Conservation (phyloP, 345 rosid species). For the Salix udensis region DNA sequence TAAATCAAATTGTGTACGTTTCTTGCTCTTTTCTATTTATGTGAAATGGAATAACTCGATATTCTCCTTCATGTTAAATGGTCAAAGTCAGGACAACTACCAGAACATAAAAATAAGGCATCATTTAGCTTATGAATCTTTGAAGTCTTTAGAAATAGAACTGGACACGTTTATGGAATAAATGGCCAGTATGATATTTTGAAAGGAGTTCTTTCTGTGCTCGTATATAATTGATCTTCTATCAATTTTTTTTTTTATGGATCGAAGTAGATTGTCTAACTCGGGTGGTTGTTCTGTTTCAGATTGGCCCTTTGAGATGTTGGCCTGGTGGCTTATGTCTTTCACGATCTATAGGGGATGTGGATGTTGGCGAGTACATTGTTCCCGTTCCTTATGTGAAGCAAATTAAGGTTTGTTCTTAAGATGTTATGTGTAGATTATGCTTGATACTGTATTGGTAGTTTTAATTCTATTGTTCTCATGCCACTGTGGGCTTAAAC, state of each 20-base stretch:
- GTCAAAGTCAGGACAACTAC: neutral
- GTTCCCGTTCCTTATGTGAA: slow-evolving; percentile 98
- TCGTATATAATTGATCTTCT: neutral
- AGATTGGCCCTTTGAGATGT: slow-evolving; percentile 99
- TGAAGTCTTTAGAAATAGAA: neutral
- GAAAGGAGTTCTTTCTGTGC: neutral
- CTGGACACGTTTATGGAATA: neutral
- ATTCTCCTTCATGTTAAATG: neutral
- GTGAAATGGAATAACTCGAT: slow-evolving; percentile 5
- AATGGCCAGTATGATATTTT: neutral
- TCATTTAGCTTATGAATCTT: neutral
- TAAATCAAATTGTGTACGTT: neutral
- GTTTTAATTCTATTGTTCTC: slow-evolving; percentile 2
- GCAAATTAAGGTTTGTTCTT: slow-evolving; percentile 85
- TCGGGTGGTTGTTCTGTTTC: slow-evolving; percentile 18
- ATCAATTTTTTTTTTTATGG: neutral
- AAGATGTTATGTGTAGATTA: neutral
- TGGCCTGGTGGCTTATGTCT: slow-evolving; percentile 99
- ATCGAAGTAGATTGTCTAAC: slow-evolving; percentile 24
- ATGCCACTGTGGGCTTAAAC: neutral
- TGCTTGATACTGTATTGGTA: slow-evolving; percentile 5
- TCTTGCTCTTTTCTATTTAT: neutral
- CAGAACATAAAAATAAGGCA: neutral
- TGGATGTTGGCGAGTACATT: slow-evolving; percentile 93
- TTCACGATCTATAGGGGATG: slow-evolving; percentile 95